These are phyloP conservation scores for Elymus sibiricus DNA, from an alignment of 176 grass and related monocot genomes.

Conservation along the genomic window DNA sequence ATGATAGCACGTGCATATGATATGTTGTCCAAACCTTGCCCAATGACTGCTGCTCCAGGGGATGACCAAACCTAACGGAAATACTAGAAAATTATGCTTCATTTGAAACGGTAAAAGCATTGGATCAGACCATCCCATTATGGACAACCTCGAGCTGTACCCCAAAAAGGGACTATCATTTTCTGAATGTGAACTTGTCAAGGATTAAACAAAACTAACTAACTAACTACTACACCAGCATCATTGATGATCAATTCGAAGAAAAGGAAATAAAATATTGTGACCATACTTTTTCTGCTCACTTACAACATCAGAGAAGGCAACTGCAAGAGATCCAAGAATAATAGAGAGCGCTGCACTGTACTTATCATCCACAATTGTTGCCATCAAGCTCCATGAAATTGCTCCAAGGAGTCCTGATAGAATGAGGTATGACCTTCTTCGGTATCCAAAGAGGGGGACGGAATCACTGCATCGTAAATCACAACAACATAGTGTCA, in stretches of 20 bases:
- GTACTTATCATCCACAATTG: slow-evolving; percentile 86
- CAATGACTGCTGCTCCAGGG: neutral
- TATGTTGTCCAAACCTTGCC: neutral
- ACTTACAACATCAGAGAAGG: slow-evolving; percentile 95
- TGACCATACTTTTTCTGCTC: neutral
- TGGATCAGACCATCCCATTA: neutral
- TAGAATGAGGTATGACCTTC: slow-evolving; percentile 89
- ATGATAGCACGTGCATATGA: neutral
- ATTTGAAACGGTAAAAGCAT: neutral
- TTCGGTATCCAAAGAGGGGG: slow-evolving; percentile 94
- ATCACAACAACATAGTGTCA: neutral
- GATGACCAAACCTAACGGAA: neutral
- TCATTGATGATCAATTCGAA: neutral
- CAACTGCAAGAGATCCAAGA: slow-evolving; percentile 93
- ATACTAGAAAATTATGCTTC: neutral
- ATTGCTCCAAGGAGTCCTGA: slow-evolving; percentile 85
- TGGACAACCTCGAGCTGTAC: neutral
- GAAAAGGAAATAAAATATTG: neutral
- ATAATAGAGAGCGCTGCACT: slow-evolving; percentile 74
- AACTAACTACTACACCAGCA: neutral
- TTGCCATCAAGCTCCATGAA: slow-evolving; percentile 93
- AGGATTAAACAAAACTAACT: neutral
- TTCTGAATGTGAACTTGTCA: neutral
- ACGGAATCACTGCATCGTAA: slow-evolving; percentile 65
- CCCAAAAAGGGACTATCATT: neutral